Evolutionary conservation across 768 basidiomycete species (phyloP), one percentile per base, ranked within the genome.

Genomic region (Pholiota molesta): DNA sequence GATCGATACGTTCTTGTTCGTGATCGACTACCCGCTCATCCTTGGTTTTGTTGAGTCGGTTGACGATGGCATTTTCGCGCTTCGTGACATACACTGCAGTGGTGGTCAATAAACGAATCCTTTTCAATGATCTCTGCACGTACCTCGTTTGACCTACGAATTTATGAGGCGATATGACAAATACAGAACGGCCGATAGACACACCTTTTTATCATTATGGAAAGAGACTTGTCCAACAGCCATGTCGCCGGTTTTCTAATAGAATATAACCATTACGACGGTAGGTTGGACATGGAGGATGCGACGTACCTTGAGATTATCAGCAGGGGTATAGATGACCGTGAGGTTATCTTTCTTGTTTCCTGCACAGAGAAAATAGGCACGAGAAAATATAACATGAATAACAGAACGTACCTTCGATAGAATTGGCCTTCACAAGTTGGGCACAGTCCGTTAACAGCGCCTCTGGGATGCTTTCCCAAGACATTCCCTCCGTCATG

Each of bases 181-280:
- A 19, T 39, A 47, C 8, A 59, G 54, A 35, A 23, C 11, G 35
- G 35, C 10, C 35, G 40, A 17, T 23, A 29, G 45, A 49, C 81
- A 40, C 65, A 94, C 94, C 76, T 81, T 82, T 71, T 97, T 95
- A 70, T 97, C 94, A 60, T 81, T 91, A 66, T 98, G 92, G 73
- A 99, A 99, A 0, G 94, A 92, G 0, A 99, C 97, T 69, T 95
- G 91, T 0, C 97, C 97, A 3, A 97, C 89, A 2, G 94, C 95
- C 95, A 97, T 98, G 71, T 97, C 95, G 3, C 97, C 97, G 7
- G 92, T 90, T 94, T 99, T 99, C 93, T 96, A 8, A 53, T 19
- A 14, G 42, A 7, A 37, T 33, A 47, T 51, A 19, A 37, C 39
- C 52, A 44, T 13, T n/a, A 49, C n/a, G 37, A 29, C n/a, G 21